phyloP scores from a whole-genome alignment of 1,284 basidiomycete species.

The Phlebopus sp. region DNA sequence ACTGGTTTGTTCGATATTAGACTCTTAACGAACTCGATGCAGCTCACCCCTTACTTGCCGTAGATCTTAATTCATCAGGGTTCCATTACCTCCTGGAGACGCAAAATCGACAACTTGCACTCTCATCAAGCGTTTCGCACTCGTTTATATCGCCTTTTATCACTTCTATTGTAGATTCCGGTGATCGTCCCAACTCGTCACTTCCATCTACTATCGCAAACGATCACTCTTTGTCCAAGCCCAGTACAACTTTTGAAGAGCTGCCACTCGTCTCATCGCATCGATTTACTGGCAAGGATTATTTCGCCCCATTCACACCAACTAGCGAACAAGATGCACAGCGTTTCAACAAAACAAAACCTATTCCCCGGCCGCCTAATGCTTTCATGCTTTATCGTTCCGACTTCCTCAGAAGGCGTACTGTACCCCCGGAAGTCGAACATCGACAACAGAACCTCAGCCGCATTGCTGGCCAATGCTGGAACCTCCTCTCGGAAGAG shows the following conservation, averaged over 20 bases:
- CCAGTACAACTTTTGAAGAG: not conserved
- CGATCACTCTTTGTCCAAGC: not conserved
- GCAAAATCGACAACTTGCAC: not conserved
- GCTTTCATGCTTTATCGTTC: constrained; percentile 84
- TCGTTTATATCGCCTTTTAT: not conserved
- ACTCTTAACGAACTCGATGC: not conserved
- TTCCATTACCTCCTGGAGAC: not conserved
- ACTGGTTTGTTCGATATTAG: constrained; percentile 9
- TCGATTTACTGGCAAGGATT: constrained; percentile 1
- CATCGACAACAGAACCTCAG: constrained; percentile 59
- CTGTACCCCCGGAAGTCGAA: constrained; percentile 40
- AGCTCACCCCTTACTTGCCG: not conserved
- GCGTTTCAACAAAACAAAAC: constrained; percentile 19
- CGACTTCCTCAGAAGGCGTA: constrained; percentile 52
- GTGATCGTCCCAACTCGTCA: constrained; percentile 1
- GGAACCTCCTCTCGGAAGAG: constrained; percentile 43
- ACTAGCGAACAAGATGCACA: not conserved
- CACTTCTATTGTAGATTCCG: not conserved
- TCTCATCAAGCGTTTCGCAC: not conserved
- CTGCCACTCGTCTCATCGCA: constrained; percentile 3
- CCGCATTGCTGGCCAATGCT: constrained; percentile 50
- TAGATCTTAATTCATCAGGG: constrained; percentile 3
- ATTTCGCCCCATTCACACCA: constrained; percentile 3
- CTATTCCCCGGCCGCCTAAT: constrained; percentile 74
- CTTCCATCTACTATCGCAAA: not conserved